A percentile compares a stretch with the other conserved stretches of the same genome.
Conservation (phyloP, 2,329 filamentous ascomycete species). For the Westerdykella sp. region DNA sequence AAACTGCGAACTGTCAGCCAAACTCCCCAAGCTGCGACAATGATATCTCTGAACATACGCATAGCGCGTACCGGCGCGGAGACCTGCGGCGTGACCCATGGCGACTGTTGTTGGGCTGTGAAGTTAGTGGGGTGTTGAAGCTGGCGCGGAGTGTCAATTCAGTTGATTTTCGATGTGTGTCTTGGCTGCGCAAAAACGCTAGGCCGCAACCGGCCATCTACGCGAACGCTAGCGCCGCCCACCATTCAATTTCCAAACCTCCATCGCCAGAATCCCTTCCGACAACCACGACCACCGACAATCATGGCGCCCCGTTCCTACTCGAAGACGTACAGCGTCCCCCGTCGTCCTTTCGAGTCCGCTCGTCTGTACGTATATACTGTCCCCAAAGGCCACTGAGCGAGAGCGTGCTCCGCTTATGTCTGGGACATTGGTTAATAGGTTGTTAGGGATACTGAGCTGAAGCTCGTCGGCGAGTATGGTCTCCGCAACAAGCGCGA, state of each 20-base stretch:
- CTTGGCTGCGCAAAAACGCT: neutral
- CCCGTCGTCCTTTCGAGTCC: slow-evolving; percentile 96
- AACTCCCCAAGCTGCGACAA: slow-evolving; percentile 3
- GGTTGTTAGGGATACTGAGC: slow-evolving; percentile 82
- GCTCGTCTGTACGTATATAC: slow-evolving; percentile 91
- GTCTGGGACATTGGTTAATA: slow-evolving; percentile 77
- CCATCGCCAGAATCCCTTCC: slow-evolving; percentile 4
- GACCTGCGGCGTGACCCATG: slow-evolving; percentile 51
- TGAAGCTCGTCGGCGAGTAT: slow-evolving; percentile 99
- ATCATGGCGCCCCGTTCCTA: slow-evolving; percentile 60
- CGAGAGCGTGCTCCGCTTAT: slow-evolving; percentile 95
- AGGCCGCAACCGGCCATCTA: neutral
- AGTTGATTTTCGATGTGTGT: slow-evolving; percentile 1
- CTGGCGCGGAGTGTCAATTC: neutral
- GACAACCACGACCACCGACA: slow-evolving; percentile 23
- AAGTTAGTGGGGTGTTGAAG: slow-evolving; percentile 11
- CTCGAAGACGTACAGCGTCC: slow-evolving; percentile 99
- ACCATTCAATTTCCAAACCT: slow-evolving; percentile 1
- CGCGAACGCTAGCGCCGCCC: slow-evolving; percentile 4
- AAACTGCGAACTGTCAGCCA: slow-evolving; percentile 20
- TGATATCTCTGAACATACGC: slow-evolving; percentile 23
- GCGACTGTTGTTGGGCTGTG: slow-evolving; percentile 28
- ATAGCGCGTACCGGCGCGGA: slow-evolving; percentile 40
- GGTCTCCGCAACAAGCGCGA: slow-evolving; percentile 99
- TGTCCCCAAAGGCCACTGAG: slow-evolving; percentile 79